These are phyloP conservation scores for Limonium bicolor DNA, from an alignment of 148 eudicot genomes.

Conservation along the genomic window DNA sequence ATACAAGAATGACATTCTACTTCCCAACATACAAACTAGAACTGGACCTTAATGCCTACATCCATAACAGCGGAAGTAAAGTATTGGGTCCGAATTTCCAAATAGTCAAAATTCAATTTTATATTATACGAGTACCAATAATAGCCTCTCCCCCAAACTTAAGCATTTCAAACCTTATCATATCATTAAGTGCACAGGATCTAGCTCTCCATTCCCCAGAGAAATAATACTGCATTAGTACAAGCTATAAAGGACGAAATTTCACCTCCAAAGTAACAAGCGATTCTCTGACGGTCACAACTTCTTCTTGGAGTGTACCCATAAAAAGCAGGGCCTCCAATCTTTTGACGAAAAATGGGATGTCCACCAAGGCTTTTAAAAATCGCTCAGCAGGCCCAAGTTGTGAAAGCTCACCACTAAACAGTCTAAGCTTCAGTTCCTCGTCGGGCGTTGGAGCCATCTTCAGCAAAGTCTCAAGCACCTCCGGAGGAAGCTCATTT, in stretches of 20 bases:
- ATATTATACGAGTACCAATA: not conserved
- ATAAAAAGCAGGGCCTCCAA: slow-evolving; percentile 51
- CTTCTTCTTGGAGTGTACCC: slow-evolving; percentile 57
- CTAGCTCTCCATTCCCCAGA: not conserved
- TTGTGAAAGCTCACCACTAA: slow-evolving; percentile 39
- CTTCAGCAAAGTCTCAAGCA: slow-evolving; percentile 55
- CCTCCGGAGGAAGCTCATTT: slow-evolving; percentile 66
- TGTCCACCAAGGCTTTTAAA: slow-evolving; percentile 51
- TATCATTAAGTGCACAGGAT: not conserved
- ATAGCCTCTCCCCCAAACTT: not conserved
- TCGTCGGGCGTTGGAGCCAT: slow-evolving; percentile 74
- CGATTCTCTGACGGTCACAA: slow-evolving; percentile 33
- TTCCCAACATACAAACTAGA: too few relatives aligned
- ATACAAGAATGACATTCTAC: too few relatives aligned
- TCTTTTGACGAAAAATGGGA: slow-evolving; percentile 59
- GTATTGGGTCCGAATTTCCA: too few relatives aligned
- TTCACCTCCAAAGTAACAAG: slow-evolving; percentile 48
- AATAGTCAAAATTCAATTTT: too few relatives aligned
- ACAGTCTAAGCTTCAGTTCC: slow-evolving; percentile 56
- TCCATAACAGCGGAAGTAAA: too few relatives aligned
- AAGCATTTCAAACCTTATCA: not conserved
- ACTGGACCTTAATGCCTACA: too few relatives aligned
- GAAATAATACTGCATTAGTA: not conserved
- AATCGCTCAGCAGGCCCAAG: slow-evolving; percentile 82
- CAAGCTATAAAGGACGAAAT: not conserved